phyloP scores from a whole-genome alignment of 768 basidiomycete species.

The Sarcodon sp. region DNA sequence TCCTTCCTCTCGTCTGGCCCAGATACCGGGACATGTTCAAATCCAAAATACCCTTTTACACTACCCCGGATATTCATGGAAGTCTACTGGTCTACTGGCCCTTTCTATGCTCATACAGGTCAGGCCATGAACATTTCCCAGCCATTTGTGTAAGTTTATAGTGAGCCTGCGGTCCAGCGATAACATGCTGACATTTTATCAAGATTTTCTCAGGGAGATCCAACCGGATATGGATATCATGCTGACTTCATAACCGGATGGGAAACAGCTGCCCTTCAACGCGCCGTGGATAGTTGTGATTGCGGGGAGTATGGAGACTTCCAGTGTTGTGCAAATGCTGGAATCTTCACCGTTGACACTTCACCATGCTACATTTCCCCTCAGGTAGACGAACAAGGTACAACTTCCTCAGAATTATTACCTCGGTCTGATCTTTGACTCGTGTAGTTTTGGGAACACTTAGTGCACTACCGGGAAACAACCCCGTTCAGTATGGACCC shows the following conservation, averaged over 20 bases:
- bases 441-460: too few species aligned
- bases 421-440: too few species aligned
- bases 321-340: background rate
- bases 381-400: background rate
- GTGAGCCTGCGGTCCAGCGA: too few species aligned
- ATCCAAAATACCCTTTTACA: constrained; percentile 22
- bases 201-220: constrained; percentile 25
- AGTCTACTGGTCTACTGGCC: constrained; percentile 16
- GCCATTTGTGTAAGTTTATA: constrained; percentile 15
- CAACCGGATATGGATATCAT: constrained; percentile 27
- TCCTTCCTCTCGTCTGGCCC: constrained; percentile 20
- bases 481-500: too few species aligned
- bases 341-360: background rate
- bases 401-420: background rate
- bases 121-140: constrained; percentile 11
- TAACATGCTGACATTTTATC: too few species aligned
- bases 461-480: too few species aligned
- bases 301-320: background rate
- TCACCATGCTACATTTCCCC: background rate
- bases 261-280: constrained; percentile 23
- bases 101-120: constrained; percentile 10
- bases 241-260: constrained; percentile 29
- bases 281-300: constrained; percentile 21
- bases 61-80: constrained; percentile 31
- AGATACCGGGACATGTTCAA: constrained; percentile 19